Evolutionary conservation across 2,329 filamentous ascomycete genomes (phyloP).

Genomic region (Fusarium sacchari): DNA sequence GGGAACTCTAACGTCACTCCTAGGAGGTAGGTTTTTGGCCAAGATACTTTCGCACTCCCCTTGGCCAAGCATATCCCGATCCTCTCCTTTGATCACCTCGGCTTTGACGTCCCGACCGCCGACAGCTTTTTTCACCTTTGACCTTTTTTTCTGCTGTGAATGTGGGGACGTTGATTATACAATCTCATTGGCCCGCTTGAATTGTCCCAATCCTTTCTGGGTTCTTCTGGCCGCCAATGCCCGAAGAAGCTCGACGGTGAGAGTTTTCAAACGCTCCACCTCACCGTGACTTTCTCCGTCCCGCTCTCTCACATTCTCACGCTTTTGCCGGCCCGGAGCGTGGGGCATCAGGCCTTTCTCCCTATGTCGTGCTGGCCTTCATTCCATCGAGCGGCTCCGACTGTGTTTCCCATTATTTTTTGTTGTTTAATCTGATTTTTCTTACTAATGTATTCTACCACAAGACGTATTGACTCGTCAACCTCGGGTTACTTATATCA

Average conservation of each 20-base stretch:
- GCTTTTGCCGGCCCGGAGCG: conserved; percentile 39
- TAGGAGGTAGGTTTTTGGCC: too few relatives aligned
- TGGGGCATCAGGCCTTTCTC: conserved; percentile 44
- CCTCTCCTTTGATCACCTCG: conserved; percentile 26
- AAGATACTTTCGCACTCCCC: conserved; percentile 5
- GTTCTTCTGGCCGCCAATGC: conserved; percentile 33
- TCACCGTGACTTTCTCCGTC: conserved; percentile 35
- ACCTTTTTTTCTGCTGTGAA: conserved; percentile 3
- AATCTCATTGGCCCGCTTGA: conserved; percentile 38
- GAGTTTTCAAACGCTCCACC: conserved; percentile 39
- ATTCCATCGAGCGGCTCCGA: conserved; percentile 40
- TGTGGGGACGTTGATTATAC: conserved; percentile 11
- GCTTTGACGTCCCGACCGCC: conserved; percentile 41
- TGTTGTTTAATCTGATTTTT: conserved; percentile 16
- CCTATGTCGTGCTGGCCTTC: conserved; percentile 46
- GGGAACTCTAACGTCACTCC: conserved; percentile 29
- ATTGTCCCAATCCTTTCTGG: conserved; percentile 15
- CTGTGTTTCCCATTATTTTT: conserved; percentile 9
- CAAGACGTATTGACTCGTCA: conserved; percentile 12
- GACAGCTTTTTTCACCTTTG: conserved; percentile 34
- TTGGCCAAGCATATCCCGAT: conserved; percentile 24
- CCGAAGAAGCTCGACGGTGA: conserved; percentile 41
- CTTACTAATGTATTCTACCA: conserved; percentile 14
- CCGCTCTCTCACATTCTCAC: background rate
- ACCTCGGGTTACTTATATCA: conserved; percentile 21